These are phyloP conservation scores for Neofusicoccum laricinum DNA, from an alignment of 2,329 filamentous ascomycete species.

Conservation along the genomic window DNA sequence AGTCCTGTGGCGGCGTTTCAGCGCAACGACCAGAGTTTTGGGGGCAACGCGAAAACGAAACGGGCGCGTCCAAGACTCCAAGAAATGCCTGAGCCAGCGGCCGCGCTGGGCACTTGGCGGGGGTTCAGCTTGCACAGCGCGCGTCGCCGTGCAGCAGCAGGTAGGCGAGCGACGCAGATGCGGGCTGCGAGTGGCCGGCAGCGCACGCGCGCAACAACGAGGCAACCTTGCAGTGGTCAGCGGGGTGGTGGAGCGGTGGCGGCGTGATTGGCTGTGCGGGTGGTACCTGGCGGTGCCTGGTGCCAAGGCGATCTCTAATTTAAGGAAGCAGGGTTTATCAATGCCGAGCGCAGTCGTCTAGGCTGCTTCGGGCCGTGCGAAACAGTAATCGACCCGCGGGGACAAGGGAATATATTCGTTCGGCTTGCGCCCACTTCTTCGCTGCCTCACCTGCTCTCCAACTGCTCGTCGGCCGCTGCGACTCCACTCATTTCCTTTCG, in stretches of 20 bases:
- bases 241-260: not conserved
- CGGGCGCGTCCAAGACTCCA: not conserved
- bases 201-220: conserved; percentile 6
- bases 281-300: not conserved
- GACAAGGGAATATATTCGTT: conserved; percentile 12
- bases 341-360: conserved; percentile 2
- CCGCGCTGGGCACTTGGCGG: conserved; percentile 5
- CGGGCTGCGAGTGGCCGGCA: conserved; percentile 6
- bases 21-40: not conserved
- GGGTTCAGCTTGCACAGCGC: conserved; percentile 3
- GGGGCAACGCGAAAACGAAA: not conserved
- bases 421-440: not conserved
- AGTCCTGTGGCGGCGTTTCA: conserved; percentile 7
- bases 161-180: not conserved
- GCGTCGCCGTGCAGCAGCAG: not conserved
- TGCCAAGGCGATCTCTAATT: conserved; percentile 11
- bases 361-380: not conserved
- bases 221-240: conserved; percentile 1
- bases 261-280: not conserved
- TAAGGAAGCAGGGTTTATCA: conserved; percentile 1
- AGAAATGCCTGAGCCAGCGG: not conserved
- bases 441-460: conserved; percentile 5
- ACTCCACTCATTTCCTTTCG: not conserved
- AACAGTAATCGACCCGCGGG: not conserved
- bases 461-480: not conserved